Conservation (phyloP, 2,329 filamentous ascomycete genomes). For the Microascus cirrosus region DNA sequence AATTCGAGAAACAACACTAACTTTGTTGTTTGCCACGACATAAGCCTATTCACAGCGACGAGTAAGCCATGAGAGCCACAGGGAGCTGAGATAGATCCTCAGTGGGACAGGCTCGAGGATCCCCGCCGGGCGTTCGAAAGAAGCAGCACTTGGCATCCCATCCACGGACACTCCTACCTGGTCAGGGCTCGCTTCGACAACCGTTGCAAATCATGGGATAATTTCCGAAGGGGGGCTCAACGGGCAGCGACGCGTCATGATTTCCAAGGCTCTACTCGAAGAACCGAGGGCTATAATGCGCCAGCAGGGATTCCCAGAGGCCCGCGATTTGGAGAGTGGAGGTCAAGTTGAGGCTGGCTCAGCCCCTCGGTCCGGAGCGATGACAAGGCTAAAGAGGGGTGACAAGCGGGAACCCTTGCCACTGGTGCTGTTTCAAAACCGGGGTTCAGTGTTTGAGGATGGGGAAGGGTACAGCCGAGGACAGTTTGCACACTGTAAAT, state of each 20-base stretch:
- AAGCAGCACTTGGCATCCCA: neutral
- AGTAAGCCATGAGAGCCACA: neutral
- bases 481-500: neutral
- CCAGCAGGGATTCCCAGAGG: neutral
- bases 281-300: neutral
- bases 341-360: neutral
- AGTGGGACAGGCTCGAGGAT: neutral
- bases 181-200: neutral
- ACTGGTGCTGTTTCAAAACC: neutral
- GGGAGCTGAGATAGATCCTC: neutral
- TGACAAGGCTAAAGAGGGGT: neutral
- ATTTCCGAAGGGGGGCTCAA: neutral
- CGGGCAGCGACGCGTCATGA: neutral
- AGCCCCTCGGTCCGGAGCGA: neutral
- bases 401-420: neutral
- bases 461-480: neutral
- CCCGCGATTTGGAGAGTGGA: neutral
- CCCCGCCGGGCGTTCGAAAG: neutral
- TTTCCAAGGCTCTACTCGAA: neutral
- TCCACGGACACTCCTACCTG: neutral
- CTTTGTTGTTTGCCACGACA: neutral
- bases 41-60: neutral
- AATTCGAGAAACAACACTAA: neutral
- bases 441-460: conserved; percentile 1
- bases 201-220: neutral